These are phyloP conservation scores for Neurospora sp. DNA, from an alignment of 495 filamentous ascomycete genomes.

Conservation along the genomic window DNA sequence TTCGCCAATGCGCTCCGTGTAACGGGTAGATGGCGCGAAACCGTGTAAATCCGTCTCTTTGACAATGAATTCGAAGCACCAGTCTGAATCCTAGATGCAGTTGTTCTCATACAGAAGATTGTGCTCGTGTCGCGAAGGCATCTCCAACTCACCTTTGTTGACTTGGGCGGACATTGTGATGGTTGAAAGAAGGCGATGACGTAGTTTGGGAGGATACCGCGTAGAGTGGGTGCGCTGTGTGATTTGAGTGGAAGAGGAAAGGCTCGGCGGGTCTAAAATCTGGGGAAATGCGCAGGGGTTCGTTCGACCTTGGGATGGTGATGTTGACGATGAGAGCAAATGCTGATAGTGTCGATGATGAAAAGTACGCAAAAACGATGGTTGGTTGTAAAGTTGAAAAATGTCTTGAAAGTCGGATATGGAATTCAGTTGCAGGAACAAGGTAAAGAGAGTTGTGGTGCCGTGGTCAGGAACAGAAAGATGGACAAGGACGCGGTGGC, in stretches of 20 bases:
- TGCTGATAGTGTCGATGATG: neutral
- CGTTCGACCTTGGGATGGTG: neutral
- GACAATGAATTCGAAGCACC: neutral
- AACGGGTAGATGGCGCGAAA: neutral
- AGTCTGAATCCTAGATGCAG: neutral
- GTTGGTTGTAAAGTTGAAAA: neutral
- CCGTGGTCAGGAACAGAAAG: neutral
- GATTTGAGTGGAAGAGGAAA: neutral
- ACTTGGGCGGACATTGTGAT: constrained; percentile 26
- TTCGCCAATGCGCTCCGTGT: neutral
- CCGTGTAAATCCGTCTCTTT: neutral
- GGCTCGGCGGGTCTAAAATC: neutral
- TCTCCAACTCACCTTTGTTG: constrained; percentile 30
- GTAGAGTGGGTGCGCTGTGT: neutral
- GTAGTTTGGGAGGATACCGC: neutral
- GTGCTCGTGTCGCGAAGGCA: neutral
- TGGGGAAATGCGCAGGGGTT: neutral
- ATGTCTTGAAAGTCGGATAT: neutral
- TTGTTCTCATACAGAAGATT: neutral
- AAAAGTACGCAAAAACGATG: neutral
- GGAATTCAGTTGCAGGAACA: neutral
- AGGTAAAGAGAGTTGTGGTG: neutral
- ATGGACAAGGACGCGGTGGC: neutral
- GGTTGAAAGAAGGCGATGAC: neutral
- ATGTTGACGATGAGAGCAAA: neutral